Evolutionary conservation across 495 filamentous ascomycete species (phyloP).

Genomic region (Aspergillus nidulans): DNA sequence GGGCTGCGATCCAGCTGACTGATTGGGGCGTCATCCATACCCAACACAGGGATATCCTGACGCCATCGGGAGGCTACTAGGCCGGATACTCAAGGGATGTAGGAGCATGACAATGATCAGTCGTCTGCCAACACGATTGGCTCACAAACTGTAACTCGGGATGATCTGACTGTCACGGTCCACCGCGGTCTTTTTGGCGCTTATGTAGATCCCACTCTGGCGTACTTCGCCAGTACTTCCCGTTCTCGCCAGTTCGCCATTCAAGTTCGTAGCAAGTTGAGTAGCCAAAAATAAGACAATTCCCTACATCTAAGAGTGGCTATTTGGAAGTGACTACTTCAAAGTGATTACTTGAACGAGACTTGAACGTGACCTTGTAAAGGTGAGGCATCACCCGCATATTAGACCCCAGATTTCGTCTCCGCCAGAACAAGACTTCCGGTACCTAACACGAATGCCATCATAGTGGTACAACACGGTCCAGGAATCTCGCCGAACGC

Average conservation of each 20-base stretch:
- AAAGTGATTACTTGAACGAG: too few relatives aligned
- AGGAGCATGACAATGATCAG: background rate
- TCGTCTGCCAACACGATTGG: background rate
- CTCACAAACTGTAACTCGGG: constrained; percentile 6
- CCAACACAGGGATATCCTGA: constrained; percentile 14
- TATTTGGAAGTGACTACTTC: too few relatives aligned
- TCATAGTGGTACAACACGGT: background rate
- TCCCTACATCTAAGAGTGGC: too few relatives aligned
- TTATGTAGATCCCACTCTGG: too few relatives aligned
- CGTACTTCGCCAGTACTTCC: too few relatives aligned
- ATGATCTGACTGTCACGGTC: background rate
- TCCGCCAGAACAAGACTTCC: background rate
- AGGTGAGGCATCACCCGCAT: background rate
- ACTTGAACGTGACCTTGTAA: too few relatives aligned
- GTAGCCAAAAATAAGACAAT: too few relatives aligned
- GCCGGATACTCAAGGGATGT: constrained; percentile 14
- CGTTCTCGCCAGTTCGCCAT: too few relatives aligned
- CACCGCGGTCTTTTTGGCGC: too few relatives aligned
- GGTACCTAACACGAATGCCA: background rate
- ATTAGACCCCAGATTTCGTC: background rate
- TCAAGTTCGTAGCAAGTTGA: too few relatives aligned
- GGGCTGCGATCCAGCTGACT: background rate
- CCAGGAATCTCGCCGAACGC: background rate
- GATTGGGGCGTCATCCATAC: background rate
- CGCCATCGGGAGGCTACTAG: constrained; percentile 4